Percentiles rank a stretch among this genome's conserved stretches.
Evolutionary conservation across 2,329 filamentous ascomycete species (phyloP).

Genomic region (Nannizzia gypsea): DNA sequence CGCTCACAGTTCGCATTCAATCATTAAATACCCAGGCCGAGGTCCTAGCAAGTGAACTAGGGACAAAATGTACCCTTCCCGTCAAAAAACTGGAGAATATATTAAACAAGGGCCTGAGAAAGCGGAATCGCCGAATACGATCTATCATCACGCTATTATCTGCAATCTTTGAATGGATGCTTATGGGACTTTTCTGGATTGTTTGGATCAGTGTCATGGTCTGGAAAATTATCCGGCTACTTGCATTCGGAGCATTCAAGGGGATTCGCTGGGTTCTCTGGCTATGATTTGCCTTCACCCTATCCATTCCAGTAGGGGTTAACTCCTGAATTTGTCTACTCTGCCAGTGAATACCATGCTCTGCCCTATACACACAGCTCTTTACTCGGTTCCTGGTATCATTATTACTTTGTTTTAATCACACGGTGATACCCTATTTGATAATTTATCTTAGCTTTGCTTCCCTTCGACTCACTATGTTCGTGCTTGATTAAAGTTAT

Average conservation of each 20-base stretch:
- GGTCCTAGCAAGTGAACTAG: slow-evolving; percentile 61
- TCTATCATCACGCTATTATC: slow-evolving; percentile 68
- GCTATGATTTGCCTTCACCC: slow-evolving; percentile 41
- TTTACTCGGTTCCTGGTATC: not conserved
- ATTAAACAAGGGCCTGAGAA: slow-evolving; percentile 56
- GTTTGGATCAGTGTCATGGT: slow-evolving; percentile 83
- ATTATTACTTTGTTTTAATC: not conserved
- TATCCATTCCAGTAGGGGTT: not conserved
- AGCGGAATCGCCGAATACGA: slow-evolving; percentile 60
- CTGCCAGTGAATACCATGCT: too few species aligned
- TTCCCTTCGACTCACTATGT: not conserved
- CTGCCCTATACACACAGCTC: too few species aligned
- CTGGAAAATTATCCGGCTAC: slow-evolving; percentile 51
- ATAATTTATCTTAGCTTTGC: not conserved
- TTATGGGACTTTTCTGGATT: slow-evolving; percentile 87
- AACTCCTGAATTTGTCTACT: not conserved
- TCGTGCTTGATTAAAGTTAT: not conserved
- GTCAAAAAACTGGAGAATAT: slow-evolving; percentile 70
- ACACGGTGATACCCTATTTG: not conserved
- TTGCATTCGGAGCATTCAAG: slow-evolving; percentile 48
- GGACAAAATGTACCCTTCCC: slow-evolving; percentile 62
- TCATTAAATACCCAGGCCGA: slow-evolving; percentile 67
- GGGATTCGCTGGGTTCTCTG: slow-evolving; percentile 73
- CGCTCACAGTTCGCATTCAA: slow-evolving; percentile 49
- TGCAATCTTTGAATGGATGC: slow-evolving; percentile 72